phyloP scores from a whole-genome alignment of 345 rosid genomes.

The Eucalyptus curtisii region DNA sequence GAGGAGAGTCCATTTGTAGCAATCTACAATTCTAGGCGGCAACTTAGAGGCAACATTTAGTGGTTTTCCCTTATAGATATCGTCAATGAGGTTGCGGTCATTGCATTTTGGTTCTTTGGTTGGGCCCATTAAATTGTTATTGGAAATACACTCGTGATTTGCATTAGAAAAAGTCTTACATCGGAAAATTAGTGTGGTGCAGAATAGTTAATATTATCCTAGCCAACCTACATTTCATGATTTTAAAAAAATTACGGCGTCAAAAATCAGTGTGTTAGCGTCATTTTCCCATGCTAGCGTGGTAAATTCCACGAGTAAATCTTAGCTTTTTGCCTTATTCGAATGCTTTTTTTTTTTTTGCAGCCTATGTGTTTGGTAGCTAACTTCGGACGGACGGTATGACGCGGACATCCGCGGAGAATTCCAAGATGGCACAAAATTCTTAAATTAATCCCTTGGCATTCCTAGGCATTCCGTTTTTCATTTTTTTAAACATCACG shows the following conservation, averaged over 20 bases:
- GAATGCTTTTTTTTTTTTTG: neutral
- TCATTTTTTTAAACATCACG: neutral
- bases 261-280: neutral
- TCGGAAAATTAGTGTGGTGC: fast-evolving
- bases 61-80: neutral
- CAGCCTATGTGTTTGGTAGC: neutral
- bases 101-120: fast-evolving
- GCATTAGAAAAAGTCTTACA: neutral
- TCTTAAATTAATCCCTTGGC: neutral
- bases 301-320: neutral
- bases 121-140: too few species aligned
- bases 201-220: too few species aligned
- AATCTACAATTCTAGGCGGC: neutral
- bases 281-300: neutral
- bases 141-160: neutral
- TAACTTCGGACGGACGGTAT: neutral
- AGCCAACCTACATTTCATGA: neutral
- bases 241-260: fast-evolving
- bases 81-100: neutral
- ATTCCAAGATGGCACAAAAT: neutral
- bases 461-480: neutral
- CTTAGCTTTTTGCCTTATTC: neutral
- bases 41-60: neutral
- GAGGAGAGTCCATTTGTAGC: neutral
- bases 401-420: neutral